Conservation (phyloP, 306 rosid species). For the Senna siamea region DNA sequence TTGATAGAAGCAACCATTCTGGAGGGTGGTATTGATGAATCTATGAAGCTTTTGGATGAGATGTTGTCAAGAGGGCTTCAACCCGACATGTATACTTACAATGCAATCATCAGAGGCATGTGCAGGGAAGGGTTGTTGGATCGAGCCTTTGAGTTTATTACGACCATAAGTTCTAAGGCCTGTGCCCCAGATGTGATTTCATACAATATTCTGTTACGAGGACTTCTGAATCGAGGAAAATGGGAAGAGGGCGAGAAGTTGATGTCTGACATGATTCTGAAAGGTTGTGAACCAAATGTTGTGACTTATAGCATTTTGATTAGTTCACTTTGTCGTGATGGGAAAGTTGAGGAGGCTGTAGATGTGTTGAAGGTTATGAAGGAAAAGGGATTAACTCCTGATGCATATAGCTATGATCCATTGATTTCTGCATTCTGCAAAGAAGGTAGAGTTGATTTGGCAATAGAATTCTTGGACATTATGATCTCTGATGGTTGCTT, state of each 20-base stretch:
- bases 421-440: slow-evolving; percentile 75
- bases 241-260: slow-evolving; percentile 74
- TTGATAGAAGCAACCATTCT: slow-evolving; percentile 82
- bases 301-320: slow-evolving; percentile 75
- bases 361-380: slow-evolving; percentile 72
- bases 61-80: slow-evolving; percentile 69
- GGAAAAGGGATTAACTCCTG: slow-evolving; percentile 75
- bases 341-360: slow-evolving; percentile 69
- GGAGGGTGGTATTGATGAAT: slow-evolving; percentile 65
- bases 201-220: slow-evolving; percentile 66
- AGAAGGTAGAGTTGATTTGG: slow-evolving; percentile 70
- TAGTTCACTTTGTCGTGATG: slow-evolving; percentile 65
- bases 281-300: slow-evolving; percentile 69
- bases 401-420: slow-evolving; percentile 83
- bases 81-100: slow-evolving; percentile 74
- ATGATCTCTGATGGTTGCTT: slow-evolving; percentile 82
- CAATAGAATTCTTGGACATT: slow-evolving; percentile 61
- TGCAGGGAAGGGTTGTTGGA: slow-evolving; percentile 74
- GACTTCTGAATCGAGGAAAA: slow-evolving; percentile 61
- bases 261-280: slow-evolving; percentile 56
- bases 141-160: slow-evolving; percentile 65
- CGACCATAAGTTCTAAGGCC: slow-evolving; percentile 51
- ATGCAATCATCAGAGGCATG: slow-evolving; percentile 76
- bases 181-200: slow-evolving; percentile 69
- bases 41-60: slow-evolving; percentile 74